phyloP scores from a whole-genome alignment of 2,329 filamentous ascomycete genomes.

The Microcyclosporella mali region DNA sequence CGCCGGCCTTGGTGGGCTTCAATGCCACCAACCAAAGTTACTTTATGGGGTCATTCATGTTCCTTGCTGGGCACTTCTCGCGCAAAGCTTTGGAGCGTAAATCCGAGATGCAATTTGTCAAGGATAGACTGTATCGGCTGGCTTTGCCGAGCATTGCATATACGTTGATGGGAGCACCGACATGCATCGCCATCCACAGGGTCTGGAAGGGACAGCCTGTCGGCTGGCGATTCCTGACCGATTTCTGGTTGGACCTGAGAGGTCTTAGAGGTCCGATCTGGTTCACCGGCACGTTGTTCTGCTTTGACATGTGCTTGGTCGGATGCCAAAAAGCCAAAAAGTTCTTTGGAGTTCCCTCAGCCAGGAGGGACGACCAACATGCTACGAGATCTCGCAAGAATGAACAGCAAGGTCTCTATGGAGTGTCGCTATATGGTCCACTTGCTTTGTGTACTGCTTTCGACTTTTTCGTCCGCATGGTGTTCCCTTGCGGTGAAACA shows the following conservation, averaged over 20 bases:
- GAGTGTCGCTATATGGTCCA: not conserved
- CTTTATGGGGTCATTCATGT: slow-evolving; percentile 6
- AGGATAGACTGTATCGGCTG: slow-evolving; percentile 2
- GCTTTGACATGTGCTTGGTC: slow-evolving; percentile 2
- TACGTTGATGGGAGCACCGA: slow-evolving; percentile 1
- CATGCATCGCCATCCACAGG: not conserved
- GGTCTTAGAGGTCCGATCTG: slow-evolving; percentile 3
- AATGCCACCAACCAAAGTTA: slow-evolving; percentile 6
- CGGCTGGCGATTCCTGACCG: not conserved
- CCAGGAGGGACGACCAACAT: not conserved
- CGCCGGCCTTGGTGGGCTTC: slow-evolving; percentile 3
- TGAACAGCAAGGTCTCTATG: not conserved
- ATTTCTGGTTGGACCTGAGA: slow-evolving; percentile 2
- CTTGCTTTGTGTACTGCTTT: not conserved
- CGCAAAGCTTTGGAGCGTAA: slow-evolving; percentile 1
- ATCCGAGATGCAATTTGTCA: not conserved
- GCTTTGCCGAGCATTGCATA: slow-evolving; percentile 1
- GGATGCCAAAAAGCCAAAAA: not conserved
- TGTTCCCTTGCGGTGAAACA: not conserved
- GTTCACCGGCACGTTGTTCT: slow-evolving; percentile 4
- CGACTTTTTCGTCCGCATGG: slow-evolving; percentile 1
- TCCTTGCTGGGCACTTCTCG: slow-evolving; percentile 4
- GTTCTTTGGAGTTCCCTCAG: not conserved
- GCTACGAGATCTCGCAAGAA: not conserved
- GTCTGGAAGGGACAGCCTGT: slow-evolving; percentile 1